phyloP scores from a whole-genome alignment of 2,329 filamentous ascomycete genomes.

The Penicillium glabrum region DNA sequence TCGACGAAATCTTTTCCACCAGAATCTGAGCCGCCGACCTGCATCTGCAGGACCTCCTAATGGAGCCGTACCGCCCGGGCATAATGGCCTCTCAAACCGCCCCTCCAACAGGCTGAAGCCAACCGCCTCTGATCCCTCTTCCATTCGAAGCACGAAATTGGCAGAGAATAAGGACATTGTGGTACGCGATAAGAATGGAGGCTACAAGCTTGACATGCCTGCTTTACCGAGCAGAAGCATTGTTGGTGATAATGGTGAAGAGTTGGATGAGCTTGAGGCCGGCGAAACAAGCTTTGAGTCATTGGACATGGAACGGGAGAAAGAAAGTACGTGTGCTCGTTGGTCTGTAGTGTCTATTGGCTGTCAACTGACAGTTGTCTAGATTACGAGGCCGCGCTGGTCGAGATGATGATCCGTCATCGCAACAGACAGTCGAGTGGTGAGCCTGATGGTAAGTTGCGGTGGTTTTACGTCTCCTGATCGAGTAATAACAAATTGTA shows the following conservation, averaged over 20 bases:
- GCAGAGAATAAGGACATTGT: constrained; percentile 49
- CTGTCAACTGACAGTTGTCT: constrained; percentile 5
- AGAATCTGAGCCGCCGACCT: constrained; percentile 45
- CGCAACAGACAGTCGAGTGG: constrained; percentile 54
- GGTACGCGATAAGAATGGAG: constrained; percentile 49
- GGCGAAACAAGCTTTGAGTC: constrained; percentile 56
- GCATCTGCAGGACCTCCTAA: constrained; percentile 31
- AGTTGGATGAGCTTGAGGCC: constrained; percentile 48
- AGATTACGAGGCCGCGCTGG: constrained; percentile 49
- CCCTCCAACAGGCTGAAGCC: constrained; percentile 25
- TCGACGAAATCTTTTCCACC: constrained; percentile 47
- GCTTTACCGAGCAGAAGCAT: constrained; percentile 35
- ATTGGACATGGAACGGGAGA: constrained; percentile 37
- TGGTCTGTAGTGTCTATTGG: not conserved
- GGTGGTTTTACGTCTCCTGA: not conserved
- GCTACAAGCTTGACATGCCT: constrained; percentile 49
- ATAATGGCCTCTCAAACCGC: constrained; percentile 20
- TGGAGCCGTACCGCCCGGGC: constrained; percentile 13
- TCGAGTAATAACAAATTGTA: constrained; percentile 5
- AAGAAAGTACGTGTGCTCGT: constrained; percentile 38
- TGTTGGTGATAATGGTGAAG: constrained; percentile 41
- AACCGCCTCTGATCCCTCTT: constrained; percentile 20
- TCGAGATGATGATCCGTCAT: constrained; percentile 43
- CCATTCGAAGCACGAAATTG: constrained; percentile 17
- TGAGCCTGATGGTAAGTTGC: constrained; percentile 61